Conservation (phyloP, 2,329 filamentous ascomycete genomes). For the Zopfia rhizophila region DNA sequence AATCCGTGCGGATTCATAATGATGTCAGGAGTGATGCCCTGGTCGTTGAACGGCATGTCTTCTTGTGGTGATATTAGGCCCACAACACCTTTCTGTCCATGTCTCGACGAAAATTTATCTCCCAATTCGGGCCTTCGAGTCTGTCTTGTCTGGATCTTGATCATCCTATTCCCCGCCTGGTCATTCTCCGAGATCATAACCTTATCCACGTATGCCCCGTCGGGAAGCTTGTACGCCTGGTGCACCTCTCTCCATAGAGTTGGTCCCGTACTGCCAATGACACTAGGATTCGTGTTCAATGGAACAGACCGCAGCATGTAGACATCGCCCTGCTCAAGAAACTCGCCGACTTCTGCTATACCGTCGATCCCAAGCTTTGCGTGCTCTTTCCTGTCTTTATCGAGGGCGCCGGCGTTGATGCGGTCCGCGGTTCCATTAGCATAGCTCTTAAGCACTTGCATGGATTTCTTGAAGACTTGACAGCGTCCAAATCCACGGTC, state of each 20-base stretch:
- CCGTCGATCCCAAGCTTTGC: conserved; percentile 86
- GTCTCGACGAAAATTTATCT: conserved; percentile 98
- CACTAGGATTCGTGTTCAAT: conserved; percentile 77
- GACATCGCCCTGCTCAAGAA: conserved; percentile 80
- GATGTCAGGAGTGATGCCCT: conserved; percentile 92
- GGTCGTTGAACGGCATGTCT: conserved; percentile 95
- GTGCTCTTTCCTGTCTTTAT: conserved; percentile 66
- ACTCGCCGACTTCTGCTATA: conserved; percentile 84
- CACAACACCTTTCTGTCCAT: conserved; percentile 97
- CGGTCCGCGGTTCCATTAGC: conserved; percentile 77
- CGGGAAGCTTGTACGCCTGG: conserved; percentile 82
- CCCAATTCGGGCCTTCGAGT: conserved; percentile 94
- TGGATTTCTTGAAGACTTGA: conserved; percentile 97
- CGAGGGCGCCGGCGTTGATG: conserved; percentile 54
- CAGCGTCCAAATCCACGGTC: conserved; percentile 96
- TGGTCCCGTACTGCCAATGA: conserved; percentile 67
- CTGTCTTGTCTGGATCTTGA: conserved; percentile 97
- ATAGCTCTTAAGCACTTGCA: conserved; percentile 86
- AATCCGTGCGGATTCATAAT: conserved; percentile 99
- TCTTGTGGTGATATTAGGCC: conserved; percentile 97
- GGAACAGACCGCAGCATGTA: conserved; percentile 93
- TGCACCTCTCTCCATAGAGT: conserved; percentile 73
- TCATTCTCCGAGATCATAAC: conserved; percentile 93
- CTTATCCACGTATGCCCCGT: conserved; percentile 93
- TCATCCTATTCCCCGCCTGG: conserved; percentile 77